Conservation (phyloP, 495 filamentous ascomycete species). For the Penicillium paradoxum region DNA sequence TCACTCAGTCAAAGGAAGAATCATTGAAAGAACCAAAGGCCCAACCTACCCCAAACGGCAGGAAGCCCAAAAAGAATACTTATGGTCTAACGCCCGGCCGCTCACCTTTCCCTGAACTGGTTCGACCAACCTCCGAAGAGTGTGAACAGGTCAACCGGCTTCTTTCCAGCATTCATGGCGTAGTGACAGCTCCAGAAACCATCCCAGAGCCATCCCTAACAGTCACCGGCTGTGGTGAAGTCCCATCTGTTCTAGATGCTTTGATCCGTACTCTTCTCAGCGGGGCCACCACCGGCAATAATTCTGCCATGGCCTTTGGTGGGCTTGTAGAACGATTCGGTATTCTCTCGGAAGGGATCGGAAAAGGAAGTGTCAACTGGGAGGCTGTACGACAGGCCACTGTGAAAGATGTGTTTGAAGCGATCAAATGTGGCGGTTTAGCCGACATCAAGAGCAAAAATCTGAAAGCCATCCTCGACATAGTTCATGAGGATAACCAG, state of each 20-base stretch:
- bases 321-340: slow-evolving; percentile 70
- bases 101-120: slow-evolving; percentile 65
- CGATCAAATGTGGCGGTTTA: slow-evolving; percentile 70
- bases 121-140: slow-evolving; percentile 62
- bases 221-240: slow-evolving; percentile 86
- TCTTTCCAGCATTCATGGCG: slow-evolving; percentile 62
- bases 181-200: slow-evolving; percentile 57
- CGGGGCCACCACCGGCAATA: slow-evolving; percentile 63
- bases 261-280: slow-evolving; percentile 77
- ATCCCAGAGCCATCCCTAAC: slow-evolving; percentile 74
- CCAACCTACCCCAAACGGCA: slow-evolving; percentile 11
- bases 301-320: slow-evolving; percentile 64
- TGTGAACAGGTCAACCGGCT: slow-evolving; percentile 71
- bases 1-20: neutral
- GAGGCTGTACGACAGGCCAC: slow-evolving; percentile 66
- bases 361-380: slow-evolving; percentile 82
- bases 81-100: slow-evolving; percentile 42
- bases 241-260: slow-evolving; percentile 86
- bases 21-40: slow-evolving; percentile 4
- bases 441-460: slow-evolving; percentile 63
- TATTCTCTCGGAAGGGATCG: slow-evolving; percentile 52
- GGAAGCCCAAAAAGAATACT: slow-evolving; percentile 18
- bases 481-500: slow-evolving; percentile 67
- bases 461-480: slow-evolving; percentile 77
- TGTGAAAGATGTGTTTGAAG: slow-evolving; percentile 58